Conservation (phyloP, 2,329 filamentous ascomycete species). For the Diaporthe sp. region DNA sequence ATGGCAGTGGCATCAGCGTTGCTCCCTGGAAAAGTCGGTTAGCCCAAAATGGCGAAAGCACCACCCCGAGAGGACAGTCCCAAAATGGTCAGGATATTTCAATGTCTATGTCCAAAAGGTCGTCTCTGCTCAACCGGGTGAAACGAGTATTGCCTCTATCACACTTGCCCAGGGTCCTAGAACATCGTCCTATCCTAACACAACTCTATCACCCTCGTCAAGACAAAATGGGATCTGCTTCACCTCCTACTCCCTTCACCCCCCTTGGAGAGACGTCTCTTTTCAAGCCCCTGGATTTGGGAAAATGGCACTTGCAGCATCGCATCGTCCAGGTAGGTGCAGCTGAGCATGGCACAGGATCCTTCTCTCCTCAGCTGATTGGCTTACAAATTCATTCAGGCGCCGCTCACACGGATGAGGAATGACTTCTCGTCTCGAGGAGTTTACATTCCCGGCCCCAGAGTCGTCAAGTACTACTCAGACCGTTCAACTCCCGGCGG, state of each 20-base stretch:
- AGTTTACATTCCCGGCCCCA: conserved; percentile 50
- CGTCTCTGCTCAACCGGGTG: neutral
- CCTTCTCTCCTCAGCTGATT: rapidly evolving
- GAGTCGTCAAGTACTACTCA: conserved; percentile 50
- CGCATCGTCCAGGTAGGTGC: conserved; percentile 53
- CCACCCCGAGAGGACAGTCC: neutral
- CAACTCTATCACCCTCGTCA: neutral
- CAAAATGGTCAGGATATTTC: neutral
- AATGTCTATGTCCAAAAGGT: neutral
- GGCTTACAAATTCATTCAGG: conserved; percentile 38
- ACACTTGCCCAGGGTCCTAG: neutral
- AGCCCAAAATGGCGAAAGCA: neutral
- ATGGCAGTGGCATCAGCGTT: neutral
- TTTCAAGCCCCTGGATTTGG: conserved; percentile 54
- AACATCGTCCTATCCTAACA: neutral
- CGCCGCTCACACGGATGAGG: conserved; percentile 51
- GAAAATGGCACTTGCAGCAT: conserved; percentile 51
- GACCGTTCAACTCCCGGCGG: conserved; percentile 52
- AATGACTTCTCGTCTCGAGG: conserved; percentile 51
- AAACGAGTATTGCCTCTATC: neutral
- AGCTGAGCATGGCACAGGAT: neutral
- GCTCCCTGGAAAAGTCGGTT: neutral
- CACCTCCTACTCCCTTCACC: conserved; percentile 22
- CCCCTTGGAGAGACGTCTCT: conserved; percentile 48
- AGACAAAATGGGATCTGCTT: conserved; percentile 34